Base-by-base conservation (phyloP, 2,329 filamentous ascomycete species). In the Aureobasidium namibiae region DNA sequence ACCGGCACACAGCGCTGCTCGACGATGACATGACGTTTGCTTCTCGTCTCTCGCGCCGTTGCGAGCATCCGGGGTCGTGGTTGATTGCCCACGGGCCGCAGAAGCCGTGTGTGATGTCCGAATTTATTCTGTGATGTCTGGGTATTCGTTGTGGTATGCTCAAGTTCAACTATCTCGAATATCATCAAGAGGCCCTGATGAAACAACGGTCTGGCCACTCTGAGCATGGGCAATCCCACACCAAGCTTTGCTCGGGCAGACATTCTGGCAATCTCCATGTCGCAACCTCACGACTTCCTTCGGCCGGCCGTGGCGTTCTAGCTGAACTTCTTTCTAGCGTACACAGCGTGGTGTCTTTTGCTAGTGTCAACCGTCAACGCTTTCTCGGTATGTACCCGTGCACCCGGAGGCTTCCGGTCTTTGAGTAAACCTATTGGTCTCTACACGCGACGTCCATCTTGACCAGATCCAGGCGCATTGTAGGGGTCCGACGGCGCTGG, bases 301-400 rank as follows among this genome's bases (percentile, higher is more conserved):
- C 29, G 10, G n/a, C 21, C 21, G 38, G 26, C 26, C 34, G 24
- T 42, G 34, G n/a, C 36, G 24, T 42, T 14, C 26, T 54, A 42
- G 50, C 33, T 24, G 38, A 31, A 54, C 26, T 42, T 54, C 50
- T 42, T 42, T 39, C n/a, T 16, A 54, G 33, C 50, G 24, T 54
- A 14, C 9, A 31, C 50, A 26, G 21, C 38, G 38, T 54, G 39
- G 24, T 41, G 24, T 18, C n/a, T 42, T 29, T 29, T 41, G 26
- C 50, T 54, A 54, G 50, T 42, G 50, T 33, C 50, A 54, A 54
- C 50, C 50, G 38, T 54, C 9, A 16, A 23, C 23, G 34, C 48
- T 33, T 21, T 11, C 50, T 54, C 18, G 50, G 50, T 54, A 42
- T 41, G 26, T 26, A 18, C 33, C 11, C 34, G 34, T 16, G 23